These are phyloP conservation scores for Syncephalis plumigaleata DNA, from an alignment of 371 early-diverging fungal species.

Conservation along the genomic window DNA sequence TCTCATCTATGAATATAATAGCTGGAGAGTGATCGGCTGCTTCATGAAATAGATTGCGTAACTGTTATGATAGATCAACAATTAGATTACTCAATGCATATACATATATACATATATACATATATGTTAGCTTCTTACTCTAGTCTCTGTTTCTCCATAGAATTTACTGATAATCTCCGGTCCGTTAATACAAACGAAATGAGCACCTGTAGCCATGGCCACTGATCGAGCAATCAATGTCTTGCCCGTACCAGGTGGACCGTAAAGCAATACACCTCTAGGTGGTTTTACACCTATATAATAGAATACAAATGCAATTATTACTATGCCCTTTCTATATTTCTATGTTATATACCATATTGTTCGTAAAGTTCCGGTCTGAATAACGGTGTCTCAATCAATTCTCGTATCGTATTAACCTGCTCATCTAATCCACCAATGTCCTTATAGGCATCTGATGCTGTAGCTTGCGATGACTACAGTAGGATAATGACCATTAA, in stretches of 20 bases:
- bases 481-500: neutral
- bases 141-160: conserved; percentile 92
- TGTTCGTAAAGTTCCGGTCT: conserved; percentile 52
- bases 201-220: conserved; percentile 63
- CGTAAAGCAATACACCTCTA: conserved; percentile 80
- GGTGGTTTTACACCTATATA: conserved; percentile 32
- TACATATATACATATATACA: neutral
- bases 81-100: neutral
- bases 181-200: conserved; percentile 81
- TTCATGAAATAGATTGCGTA: conserved; percentile 63
- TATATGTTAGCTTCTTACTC: conserved; percentile 18
- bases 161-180: conserved; percentile 91
- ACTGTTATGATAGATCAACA: too few relatives aligned
- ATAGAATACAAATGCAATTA: neutral
- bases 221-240: conserved; percentile 86
- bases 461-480: neutral
- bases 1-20: conserved; percentile 97
- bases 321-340: neutral
- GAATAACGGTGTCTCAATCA: conserved; percentile 71
- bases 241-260: conserved; percentile 98
- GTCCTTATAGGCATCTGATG: conserved; percentile 15
- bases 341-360: conserved; percentile 21
- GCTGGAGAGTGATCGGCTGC: conserved; percentile 73
- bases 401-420: conserved; percentile 53
- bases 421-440: conserved; percentile 64